These are phyloP conservation scores for Spinacia oleracea DNA, from an alignment of 179 eudicot species.

Conservation along the genomic window DNA sequence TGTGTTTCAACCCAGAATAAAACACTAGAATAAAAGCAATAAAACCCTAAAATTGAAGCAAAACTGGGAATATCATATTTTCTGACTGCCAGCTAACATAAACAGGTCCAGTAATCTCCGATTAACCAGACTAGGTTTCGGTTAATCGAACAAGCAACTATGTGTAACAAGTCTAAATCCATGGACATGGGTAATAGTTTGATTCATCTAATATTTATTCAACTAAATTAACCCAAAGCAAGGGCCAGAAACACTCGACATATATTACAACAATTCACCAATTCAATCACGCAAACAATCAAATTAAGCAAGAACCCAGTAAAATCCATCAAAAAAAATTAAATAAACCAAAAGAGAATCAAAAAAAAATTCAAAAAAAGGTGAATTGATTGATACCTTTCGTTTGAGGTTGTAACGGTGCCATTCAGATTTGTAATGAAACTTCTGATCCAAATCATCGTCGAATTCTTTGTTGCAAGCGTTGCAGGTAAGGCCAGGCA, in stretches of 20 bases:
- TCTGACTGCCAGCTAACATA: background rate
- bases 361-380: background rate
- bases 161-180: no score
- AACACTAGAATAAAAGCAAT: no score
- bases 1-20: no score
- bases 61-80: no score
- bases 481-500: constrained; percentile 81
- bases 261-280: background rate
- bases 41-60: background rate
- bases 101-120: background rate
- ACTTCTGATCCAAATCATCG: constrained; percentile 70
- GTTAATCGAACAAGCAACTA: background rate
- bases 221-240: background rate
- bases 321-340: background rate
- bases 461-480: constrained; percentile 79
- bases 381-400: constrained; percentile 49
- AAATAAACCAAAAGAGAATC: background rate
- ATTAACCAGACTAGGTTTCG: background rate
- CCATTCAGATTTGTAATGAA: constrained; percentile 97
- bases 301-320: constrained; percentile 1
- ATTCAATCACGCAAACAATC: background rate
- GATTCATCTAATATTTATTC: background rate
- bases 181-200: no score
- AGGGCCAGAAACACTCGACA: background rate
- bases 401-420: constrained; percentile 98